These are phyloP conservation scores for Salvia splendens DNA, from an alignment of 257 asterid genomes.

Conservation along the genomic window DNA sequence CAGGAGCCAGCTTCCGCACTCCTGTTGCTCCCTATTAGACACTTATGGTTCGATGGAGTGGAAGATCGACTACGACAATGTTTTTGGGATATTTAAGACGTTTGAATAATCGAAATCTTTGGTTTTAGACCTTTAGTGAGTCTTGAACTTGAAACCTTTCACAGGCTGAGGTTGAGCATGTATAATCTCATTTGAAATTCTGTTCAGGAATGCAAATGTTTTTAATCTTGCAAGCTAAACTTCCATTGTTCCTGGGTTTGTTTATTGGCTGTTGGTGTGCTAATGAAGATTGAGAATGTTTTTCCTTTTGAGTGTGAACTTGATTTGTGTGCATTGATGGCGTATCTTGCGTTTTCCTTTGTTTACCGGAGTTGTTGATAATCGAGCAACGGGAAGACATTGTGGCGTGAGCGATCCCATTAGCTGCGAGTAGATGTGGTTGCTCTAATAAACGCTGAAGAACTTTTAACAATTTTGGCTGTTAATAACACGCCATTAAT, in stretches of 20 bases:
- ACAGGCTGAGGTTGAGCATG: constrained; percentile 31
- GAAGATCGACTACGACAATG: constrained; percentile 22
- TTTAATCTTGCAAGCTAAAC: constrained; percentile 1
- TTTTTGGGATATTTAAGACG: constrained; percentile 21
- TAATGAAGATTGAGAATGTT: no score
- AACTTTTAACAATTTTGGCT: no score
- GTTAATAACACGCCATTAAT: no score
- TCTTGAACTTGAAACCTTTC: constrained; percentile 21
- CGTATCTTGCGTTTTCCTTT: no score
- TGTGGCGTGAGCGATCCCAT: no score
- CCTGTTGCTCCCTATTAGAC: constrained; percentile 84
- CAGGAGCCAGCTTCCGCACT: constrained; percentile 84
- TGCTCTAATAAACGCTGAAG: no score
- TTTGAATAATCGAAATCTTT: constrained; percentile 31
- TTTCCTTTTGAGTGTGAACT: no score
- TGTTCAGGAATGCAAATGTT: constrained; percentile 22
- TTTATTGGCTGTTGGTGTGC: neutral
- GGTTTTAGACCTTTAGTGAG: constrained; percentile 32
- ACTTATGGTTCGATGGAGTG: constrained; percentile 15
- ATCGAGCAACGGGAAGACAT: no score
- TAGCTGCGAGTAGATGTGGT: no score
- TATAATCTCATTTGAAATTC: constrained; percentile 8
- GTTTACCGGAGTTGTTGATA: no score
- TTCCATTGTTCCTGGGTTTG: neutral
- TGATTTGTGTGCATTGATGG: no score